Evolutionary conservation across 2,329 filamentous ascomycete genomes (phyloP).

Genomic region (Hypomyces rosellus): DNA sequence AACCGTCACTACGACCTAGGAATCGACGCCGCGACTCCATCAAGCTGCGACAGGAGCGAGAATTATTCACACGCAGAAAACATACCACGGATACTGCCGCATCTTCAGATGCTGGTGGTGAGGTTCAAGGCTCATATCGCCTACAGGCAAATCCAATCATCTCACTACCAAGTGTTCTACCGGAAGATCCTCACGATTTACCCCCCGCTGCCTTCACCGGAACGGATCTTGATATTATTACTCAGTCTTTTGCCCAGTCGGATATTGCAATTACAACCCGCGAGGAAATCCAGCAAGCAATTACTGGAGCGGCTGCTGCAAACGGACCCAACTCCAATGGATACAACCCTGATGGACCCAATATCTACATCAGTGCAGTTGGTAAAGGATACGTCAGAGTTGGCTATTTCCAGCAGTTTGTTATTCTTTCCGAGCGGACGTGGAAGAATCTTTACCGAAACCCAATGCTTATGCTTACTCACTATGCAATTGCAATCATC

Average conservation of each 20-base stretch:
- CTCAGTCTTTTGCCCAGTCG: constrained; percentile 69
- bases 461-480: constrained; percentile 95
- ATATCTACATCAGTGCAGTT: constrained; percentile 50
- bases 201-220: constrained; percentile 53
- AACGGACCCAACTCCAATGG: constrained; percentile 59
- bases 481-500: constrained; percentile 94
- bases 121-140: constrained; percentile 45
- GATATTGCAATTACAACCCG: constrained; percentile 67
- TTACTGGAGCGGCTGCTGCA: constrained; percentile 56
- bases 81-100: constrained; percentile 57
- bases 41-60: constrained; percentile 77
- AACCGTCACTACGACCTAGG: constrained; percentile 59
- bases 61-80: constrained; percentile 79
- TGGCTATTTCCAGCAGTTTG: constrained; percentile 73
- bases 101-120: constrained; percentile 49
- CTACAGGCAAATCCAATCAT: constrained; percentile 41
- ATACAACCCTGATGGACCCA: constrained; percentile 38
- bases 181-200: constrained; percentile 64
- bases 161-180: constrained; percentile 48
- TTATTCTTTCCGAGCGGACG: constrained; percentile 82
- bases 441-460: constrained; percentile 98
- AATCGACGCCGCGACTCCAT: constrained; percentile 72
- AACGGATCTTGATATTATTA: constrained; percentile 77
- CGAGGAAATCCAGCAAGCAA: constrained; percentile 70
- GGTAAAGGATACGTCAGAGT: constrained; percentile 79